Evolutionary conservation across 192 early-diverging fungal genomes (phyloP), one percentile per base, ranked within the genome.

Genomic region (Chytriomyces sp.): DNA sequence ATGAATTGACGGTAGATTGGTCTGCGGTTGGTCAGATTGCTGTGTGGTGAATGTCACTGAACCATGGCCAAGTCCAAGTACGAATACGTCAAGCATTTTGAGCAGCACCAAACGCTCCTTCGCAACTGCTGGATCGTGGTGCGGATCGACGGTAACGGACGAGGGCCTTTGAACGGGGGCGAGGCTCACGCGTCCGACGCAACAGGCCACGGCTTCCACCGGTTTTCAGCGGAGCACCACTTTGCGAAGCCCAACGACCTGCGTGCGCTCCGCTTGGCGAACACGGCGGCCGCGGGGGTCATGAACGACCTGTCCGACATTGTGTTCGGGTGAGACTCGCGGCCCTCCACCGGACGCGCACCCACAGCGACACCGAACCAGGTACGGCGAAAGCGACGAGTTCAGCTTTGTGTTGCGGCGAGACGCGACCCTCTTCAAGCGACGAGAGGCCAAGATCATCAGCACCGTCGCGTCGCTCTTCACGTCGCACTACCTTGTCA

Each of bases 321-420:
- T 36, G 79, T 91, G 6, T 54, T 54, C 8, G 58, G 25, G n/a
- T n/a, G n/a, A n/a, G n/a, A n/a, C 7, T 25, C n/a, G 38, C 31
- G 28, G 92, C 94, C 12, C 89, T 93, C 87, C 76, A 87, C 36
- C 84, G 89, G 65, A 84, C 93, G 41, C 72, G 80, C 19, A 74
- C 89, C 33, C 44, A 96, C 0, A 91, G 90, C n/a, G n/a, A n/a
- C n/a, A n/a, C n/a, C n/a, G n/a, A n/a, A n/a, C n/a, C n/a, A n/a
- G n/a, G 19, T 99, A 96, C 73, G 97, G 96, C 25, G 89, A 98
- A 79, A 93, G 91, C 74, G 96, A 98, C 77, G 96, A 98, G 77
- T 98, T 86, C 81, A 89, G 90, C 78, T 94, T 96, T 85, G 82
- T 93, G 14, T 85, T 96, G 36, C 70, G 78, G 26, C 82, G 88